These are phyloP conservation scores for Elsinoe necatrix DNA, from an alignment of 2,329 filamentous ascomycete species.

Conservation along the genomic window DNA sequence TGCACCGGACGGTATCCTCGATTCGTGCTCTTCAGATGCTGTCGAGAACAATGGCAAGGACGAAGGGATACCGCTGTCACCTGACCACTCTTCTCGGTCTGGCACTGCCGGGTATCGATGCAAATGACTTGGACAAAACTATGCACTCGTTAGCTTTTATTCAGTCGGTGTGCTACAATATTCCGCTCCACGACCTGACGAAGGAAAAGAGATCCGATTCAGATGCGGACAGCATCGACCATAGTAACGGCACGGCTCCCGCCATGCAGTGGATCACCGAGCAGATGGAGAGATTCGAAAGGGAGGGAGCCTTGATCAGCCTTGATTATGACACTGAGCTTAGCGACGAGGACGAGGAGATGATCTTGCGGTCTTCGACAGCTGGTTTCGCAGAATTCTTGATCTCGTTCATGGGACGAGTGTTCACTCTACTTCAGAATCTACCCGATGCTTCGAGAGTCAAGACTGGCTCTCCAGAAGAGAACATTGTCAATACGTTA, in stretches of 20 bases:
- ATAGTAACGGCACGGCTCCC: slow-evolving; percentile 41
- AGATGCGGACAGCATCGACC: slow-evolving; percentile 24
- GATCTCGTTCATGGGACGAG: slow-evolving; percentile 79
- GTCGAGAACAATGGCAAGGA: slow-evolving; percentile 79
- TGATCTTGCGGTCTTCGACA: slow-evolving; percentile 86
- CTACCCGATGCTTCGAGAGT: slow-evolving; percentile 82
- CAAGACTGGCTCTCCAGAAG: slow-evolving; percentile 84
- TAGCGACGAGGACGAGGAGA: slow-evolving; percentile 74
- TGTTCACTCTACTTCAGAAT: slow-evolving; percentile 93
- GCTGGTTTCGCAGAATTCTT: slow-evolving; percentile 91
- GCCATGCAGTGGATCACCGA: slow-evolving; percentile 90
- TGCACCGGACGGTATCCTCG: slow-evolving; percentile 91
- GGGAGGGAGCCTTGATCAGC: slow-evolving; percentile 72
- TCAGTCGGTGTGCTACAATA: slow-evolving; percentile 90
- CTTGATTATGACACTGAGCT: slow-evolving; percentile 79
- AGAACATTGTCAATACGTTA: slow-evolving; percentile 92
- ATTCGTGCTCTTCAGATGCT: slow-evolving; percentile 87
- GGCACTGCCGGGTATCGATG: slow-evolving; percentile 88
- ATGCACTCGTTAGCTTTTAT: slow-evolving; percentile 91
- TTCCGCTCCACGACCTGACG: slow-evolving; percentile 79
- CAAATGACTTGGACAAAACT: slow-evolving; percentile 95
- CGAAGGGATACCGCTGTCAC: slow-evolving; percentile 94
- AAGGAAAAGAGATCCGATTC: slow-evolving; percentile 38
- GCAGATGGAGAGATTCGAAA: slow-evolving; percentile 89
- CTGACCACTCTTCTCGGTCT: slow-evolving; percentile 89